Evolutionary conservation across 331 rosid genomes (phyloP), one percentile per base, ranked within the genome.

Genomic region (Dryas integrifolia): DNA sequence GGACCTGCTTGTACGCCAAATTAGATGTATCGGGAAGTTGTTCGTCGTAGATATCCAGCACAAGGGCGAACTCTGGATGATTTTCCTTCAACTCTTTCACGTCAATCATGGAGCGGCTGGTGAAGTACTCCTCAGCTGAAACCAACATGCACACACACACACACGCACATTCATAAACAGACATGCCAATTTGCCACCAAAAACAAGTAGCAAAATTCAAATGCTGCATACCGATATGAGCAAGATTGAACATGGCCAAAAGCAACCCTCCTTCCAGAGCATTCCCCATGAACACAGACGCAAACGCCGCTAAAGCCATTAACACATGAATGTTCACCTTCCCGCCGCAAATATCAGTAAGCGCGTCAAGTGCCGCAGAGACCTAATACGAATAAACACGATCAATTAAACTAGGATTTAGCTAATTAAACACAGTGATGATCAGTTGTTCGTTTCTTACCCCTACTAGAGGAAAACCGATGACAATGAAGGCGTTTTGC

Each of bases 261-360:
- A 95, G 96, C 61, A 95, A 83, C 67, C 99, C 99, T 82, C 99
- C 99, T 82, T 95, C 99, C 74, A 95, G 67, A 68, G 93, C 70
- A 78, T 95, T 95, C 77, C 99, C 99, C 99, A 95, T 89, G 47
- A 92, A 88, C 43, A 87, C 76, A 0, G 99, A 86, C 0, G 97
- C 99, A 87, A 91, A 95, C 16, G 90, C 99, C 10, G 99, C 97
- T 60, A 95, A 85, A 67, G 99, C 99, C 99, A 88, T 95, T 35
- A 92, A 69, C 1, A 95, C 99, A 79, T 95, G 97, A 82, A 95
- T 95, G 81, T 86, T 95, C 64, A 95, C 96, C 81, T 85, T 89
- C 76, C 99, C 99, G 52, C 99, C 85, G 57, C 90, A 58, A 52
- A 95, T 63, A 72, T 95, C 97, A 66, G 86, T 78, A 58, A 87